Evolutionary conservation across 257 asterid species (phyloP).

Genomic region (Petunia axillaris): DNA sequence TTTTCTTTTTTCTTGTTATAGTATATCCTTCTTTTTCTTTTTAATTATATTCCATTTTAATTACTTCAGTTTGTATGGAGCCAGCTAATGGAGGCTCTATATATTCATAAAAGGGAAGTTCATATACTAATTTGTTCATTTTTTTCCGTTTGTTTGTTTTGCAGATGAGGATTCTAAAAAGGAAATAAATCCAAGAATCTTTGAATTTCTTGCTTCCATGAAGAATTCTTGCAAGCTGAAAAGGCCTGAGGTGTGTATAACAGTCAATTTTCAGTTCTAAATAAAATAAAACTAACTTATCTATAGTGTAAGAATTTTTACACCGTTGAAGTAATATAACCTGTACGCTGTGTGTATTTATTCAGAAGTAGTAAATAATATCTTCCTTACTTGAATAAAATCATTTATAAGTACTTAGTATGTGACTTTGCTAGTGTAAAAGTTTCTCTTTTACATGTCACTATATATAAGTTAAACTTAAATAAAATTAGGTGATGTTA

Average conservation of each 20-base stretch:
- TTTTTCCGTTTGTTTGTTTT: background rate
- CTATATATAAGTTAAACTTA: background rate
- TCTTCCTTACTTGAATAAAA: too few species aligned
- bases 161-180: conserved; percentile 45
- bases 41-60: too few species aligned
- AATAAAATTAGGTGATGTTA: too few species aligned
- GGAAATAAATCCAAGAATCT: conserved; percentile 47
- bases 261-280: background rate
- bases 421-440: too few species aligned
- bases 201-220: conserved; percentile 59
- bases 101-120: background rate
- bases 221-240: conserved; percentile 61
- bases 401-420: too few species aligned
- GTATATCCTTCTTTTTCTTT: background rate
- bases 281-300: background rate
- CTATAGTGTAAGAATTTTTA: too few species aligned
- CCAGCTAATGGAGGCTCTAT: background rate
- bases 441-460: background rate
- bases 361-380: too few species aligned
- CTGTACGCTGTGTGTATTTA: too few species aligned
- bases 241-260: conserved; percentile 71
- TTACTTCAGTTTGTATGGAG: background rate
- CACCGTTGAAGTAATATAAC: too few species aligned
- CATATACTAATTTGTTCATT: background rate
- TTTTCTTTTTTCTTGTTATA: background rate